Conservation (phyloP, 257 asterid genomes). For the Rauvolfia tetraphylla region DNA sequence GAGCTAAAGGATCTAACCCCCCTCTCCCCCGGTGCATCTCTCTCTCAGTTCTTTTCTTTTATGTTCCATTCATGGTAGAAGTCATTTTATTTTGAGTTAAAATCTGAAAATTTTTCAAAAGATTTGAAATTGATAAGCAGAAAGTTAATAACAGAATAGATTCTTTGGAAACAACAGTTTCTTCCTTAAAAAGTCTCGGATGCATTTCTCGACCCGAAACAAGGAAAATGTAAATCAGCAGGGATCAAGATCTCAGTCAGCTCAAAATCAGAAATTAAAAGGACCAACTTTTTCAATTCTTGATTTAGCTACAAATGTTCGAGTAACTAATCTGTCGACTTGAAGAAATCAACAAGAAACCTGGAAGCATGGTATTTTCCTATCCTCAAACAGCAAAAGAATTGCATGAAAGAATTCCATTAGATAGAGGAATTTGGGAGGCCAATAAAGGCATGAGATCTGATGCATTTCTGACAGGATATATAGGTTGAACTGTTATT, state of each 20-base stretch:
- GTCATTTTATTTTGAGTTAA: background rate
- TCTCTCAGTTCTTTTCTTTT: too few species aligned
- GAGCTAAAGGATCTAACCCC: background rate
- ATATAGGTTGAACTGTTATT: background rate
- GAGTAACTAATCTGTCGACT: background rate
- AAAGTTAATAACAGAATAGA: background rate
- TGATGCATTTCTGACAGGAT: background rate
- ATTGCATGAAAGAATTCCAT: background rate
- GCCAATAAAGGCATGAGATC: too few species aligned
- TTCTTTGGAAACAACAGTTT: background rate
- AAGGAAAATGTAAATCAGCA: background rate
- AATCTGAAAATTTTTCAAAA: background rate
- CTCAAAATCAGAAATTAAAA: background rate
- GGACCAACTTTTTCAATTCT: background rate
- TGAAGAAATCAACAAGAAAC: background rate
- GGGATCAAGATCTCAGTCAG: background rate
- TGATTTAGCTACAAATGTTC: background rate
- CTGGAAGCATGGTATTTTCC: background rate
- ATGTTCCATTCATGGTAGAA: too few species aligned
- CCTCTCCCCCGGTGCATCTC: too few species aligned
- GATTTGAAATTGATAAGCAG: background rate
- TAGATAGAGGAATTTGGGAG: background rate
- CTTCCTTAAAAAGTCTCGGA: background rate
- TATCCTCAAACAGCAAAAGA: background rate
- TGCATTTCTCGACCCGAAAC: background rate